Evolutionary conservation across 345 rosid species (phyloP), one percentile per base, ranked within the genome.

Genomic region (Ceriops zippeliana): DNA sequence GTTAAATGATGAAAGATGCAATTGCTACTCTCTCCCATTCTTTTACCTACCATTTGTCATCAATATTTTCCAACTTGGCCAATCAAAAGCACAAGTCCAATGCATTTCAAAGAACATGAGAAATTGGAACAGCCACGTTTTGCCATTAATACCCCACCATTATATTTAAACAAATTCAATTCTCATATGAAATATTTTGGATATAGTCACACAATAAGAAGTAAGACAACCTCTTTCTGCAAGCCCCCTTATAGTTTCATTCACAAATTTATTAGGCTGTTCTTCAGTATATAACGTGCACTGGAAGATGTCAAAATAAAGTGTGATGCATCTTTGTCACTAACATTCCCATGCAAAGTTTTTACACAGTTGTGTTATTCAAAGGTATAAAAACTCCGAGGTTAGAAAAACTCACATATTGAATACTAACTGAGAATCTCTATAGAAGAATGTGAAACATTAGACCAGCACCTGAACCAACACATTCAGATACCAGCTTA

Each of bases 381-480:
- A 69, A 26, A 58, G 15, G 10, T 0, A 65, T 58, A 34, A 34
- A 1, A 7, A 64, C 83, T 81, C 82, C 46, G 21, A 75, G 80
- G 73, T 71, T 7, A 81, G 86, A 66, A 84, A 78, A 76, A 84
- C 86, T 84, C 91, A 81, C 84, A 78, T 84, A 83, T 75, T 52
- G 70, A 58, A 74, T 49, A 80, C 76, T 78, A 81, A 81, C 83
- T 73, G 82, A 75, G 84, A 78, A 76, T 78, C 81, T 59, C 75
- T 75, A 79, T 61, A 80, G 84, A 76, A 80, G 85, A 80, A 83
- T 81, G 75, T 75, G 82, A 73, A 78, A 84, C 81, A 84, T 75
- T 79, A 83, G 70, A 80, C 78, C 84, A 76, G 83, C 87, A 81
- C 84, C 88, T 76, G 87, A 87, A 77, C 82, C 79, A 86, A 79